Evolutionary conservation across 2,329 filamentous ascomycete species (phyloP).

Genomic region (Passalora sequoiae): DNA sequence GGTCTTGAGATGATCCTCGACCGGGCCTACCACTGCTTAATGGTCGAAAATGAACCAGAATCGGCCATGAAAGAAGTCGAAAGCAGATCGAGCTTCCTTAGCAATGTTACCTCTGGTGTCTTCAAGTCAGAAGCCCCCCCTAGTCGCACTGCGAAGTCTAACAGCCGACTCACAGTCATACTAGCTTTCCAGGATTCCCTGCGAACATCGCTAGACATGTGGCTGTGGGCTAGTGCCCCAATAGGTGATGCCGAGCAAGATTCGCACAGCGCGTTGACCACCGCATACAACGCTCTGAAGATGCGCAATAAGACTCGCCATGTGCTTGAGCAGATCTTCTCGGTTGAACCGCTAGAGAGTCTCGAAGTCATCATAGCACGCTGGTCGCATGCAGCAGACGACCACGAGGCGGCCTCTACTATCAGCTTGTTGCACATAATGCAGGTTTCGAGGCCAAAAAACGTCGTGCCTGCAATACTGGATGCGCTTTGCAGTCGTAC

Average conservation of each 20-base stretch:
- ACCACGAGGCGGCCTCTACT: slow-evolving; percentile 49
- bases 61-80: slow-evolving; percentile 68
- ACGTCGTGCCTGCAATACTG: slow-evolving; percentile 89
- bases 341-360: slow-evolving; percentile 86
- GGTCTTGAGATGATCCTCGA: slow-evolving; percentile 88
- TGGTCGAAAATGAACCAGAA: slow-evolving; percentile 67
- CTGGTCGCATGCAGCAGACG: slow-evolving; percentile 58
- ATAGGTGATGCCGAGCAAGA: slow-evolving; percentile 57
- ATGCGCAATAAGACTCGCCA: slow-evolving; percentile 85
- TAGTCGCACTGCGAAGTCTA: slow-evolving; percentile 78
- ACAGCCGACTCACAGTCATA: slow-evolving; percentile 85
- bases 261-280: slow-evolving; percentile 60
- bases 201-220: slow-evolving; percentile 85
- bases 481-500: slow-evolving; percentile 94
- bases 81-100: slow-evolving; percentile 78
- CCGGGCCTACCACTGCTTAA: slow-evolving; percentile 74
- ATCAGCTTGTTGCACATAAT: slow-evolving; percentile 85
- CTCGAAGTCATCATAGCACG: slow-evolving; percentile 84
- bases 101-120: slow-evolving; percentile 88
- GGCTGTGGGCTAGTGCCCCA: slow-evolving; percentile 79
- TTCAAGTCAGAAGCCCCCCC: slow-evolving; percentile 68
- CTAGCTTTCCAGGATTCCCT: slow-evolving; percentile 97
- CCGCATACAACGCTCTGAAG: slow-evolving; percentile 86
- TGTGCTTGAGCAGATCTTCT: slow-evolving; percentile 86
- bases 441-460: slow-evolving; percentile 83